Evolutionary conservation across 1,284 basidiomycete species (phyloP).

Genomic region (Dichomitus squalens): DNA sequence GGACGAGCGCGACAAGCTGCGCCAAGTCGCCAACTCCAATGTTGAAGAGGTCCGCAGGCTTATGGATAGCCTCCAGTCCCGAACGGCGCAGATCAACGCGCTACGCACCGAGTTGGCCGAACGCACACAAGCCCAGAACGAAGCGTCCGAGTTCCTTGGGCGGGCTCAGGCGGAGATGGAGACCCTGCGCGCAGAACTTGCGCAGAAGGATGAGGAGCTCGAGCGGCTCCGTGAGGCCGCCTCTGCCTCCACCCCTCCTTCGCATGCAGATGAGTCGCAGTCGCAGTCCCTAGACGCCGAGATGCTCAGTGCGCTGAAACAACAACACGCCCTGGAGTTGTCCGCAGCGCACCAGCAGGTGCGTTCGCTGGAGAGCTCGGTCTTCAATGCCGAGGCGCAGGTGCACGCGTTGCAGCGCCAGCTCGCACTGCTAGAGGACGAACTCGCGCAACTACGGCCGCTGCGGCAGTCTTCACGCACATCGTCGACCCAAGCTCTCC

Average conservation of each 20-base stretch:
- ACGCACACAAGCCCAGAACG: constrained; percentile 50
- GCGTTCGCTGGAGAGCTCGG: constrained; percentile 68
- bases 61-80: constrained; percentile 42
- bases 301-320: constrained; percentile 64
- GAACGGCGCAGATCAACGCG: constrained; percentile 52
- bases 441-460: constrained; percentile 50
- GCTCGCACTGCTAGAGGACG: constrained; percentile 61
- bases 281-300: constrained; percentile 64
- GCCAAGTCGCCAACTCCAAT: constrained; percentile 52
- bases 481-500: constrained; percentile 41
- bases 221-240: constrained; percentile 50
- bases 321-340: constrained; percentile 78
- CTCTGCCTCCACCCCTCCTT: constrained; percentile 37
- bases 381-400: constrained; percentile 73
- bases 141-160: constrained; percentile 62
- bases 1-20: constrained; percentile 55
- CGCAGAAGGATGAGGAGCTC: constrained; percentile 64
- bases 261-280: constrained; percentile 32
- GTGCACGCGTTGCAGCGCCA: constrained; percentile 76
- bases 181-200: constrained; percentile 57
- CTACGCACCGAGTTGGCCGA: constrained; percentile 54
- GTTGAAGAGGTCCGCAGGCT: constrained; percentile 57
- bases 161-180: constrained; percentile 71
- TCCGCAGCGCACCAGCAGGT: constrained; percentile 79
- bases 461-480: constrained; percentile 40